phyloP scores from a whole-genome alignment of 1,284 basidiomycete genomes.

The Ustilago lituana region DNA sequence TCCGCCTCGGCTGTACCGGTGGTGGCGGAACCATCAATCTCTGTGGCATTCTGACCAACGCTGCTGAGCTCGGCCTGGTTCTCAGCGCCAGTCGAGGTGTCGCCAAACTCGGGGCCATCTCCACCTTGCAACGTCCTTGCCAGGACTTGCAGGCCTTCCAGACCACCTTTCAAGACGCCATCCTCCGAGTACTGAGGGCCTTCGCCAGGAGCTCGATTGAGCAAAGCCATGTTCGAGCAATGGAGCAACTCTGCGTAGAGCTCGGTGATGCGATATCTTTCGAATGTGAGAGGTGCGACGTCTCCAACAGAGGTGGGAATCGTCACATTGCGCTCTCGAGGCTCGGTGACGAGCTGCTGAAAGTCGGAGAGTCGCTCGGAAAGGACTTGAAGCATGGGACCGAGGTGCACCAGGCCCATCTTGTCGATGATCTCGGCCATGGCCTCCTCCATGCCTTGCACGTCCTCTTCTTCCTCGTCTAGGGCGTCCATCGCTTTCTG shows the following conservation, averaged over 20 bases:
- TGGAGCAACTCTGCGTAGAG: conserved; percentile 96
- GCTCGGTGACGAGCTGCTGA: conserved; percentile 77
- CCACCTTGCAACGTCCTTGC: conserved; percentile 60
- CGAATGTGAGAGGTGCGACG: conserved; percentile 86
- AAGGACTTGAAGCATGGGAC: conserved; percentile 81
- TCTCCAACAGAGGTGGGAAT: conserved; percentile 41
- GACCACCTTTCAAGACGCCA: conserved; percentile 61
- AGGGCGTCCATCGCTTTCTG: conserved; percentile 72
- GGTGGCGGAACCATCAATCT: not conserved
- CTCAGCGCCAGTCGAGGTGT: conserved; percentile 20
- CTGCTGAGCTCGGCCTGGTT: conserved; percentile 1
- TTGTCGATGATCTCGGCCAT: conserved; percentile 87
- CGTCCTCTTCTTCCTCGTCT: conserved; percentile 64
- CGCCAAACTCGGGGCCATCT: conserved; percentile 47
- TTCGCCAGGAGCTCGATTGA: conserved; percentile 75
- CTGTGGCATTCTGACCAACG: not conserved
- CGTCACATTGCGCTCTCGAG: conserved; percentile 77
- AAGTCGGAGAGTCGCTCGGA: conserved; percentile 78
- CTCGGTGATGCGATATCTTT: conserved; percentile 96
- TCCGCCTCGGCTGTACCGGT: not conserved
- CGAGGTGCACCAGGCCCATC: conserved; percentile 93
- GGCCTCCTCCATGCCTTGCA: conserved; percentile 75
- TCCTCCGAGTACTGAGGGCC: conserved; percentile 63
- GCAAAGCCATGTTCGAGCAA: conserved; percentile 95
- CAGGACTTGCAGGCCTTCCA: conserved; percentile 65